A percentile compares a stretch with the other conserved stretches of the same genome.
phyloP scores from a whole-genome alignment of 768 basidiomycete species.

The Porpolomopsis calyptriformis region DNA sequence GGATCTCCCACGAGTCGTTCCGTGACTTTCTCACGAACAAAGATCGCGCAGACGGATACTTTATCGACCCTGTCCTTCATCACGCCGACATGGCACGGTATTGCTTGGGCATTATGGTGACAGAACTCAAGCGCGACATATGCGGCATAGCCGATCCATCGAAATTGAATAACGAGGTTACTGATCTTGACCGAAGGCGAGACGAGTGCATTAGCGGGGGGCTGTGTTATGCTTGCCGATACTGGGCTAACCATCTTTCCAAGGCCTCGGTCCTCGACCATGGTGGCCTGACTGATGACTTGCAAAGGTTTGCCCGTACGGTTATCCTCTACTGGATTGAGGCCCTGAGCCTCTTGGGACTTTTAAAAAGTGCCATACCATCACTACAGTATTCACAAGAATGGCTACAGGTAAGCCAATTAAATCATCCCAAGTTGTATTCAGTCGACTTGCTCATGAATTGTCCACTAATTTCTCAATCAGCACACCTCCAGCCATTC shows the following conservation, averaged over 20 bases:
- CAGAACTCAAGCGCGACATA: slow-evolving; percentile 6
- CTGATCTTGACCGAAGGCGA: too few species aligned
- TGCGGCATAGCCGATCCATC: slow-evolving; percentile 1
- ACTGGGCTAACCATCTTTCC: slow-evolving; percentile 10
- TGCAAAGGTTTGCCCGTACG: not conserved
- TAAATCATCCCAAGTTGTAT: too few species aligned
- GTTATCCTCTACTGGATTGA: slow-evolving; percentile 5
- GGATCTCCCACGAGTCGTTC: slow-evolving; percentile 24
- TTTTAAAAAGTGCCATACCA: not conserved
- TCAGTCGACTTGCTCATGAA: too few species aligned
- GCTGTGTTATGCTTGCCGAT: slow-evolving; percentile 11
- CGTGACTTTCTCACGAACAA: slow-evolving; percentile 22
- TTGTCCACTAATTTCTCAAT: too few species aligned
- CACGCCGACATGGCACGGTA: slow-evolving; percentile 5
- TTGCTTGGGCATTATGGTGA: slow-evolving; percentile 8
- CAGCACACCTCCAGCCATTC: not conserved
- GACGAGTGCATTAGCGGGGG: slow-evolving; percentile 2
- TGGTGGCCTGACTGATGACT: not conserved
- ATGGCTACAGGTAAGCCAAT: not conserved
- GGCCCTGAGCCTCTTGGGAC: slow-evolving; percentile 1
- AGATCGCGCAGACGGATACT: not conserved
- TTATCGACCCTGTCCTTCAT: slow-evolving; percentile 4
- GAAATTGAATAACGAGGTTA: not conserved
- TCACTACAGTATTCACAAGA: not conserved
- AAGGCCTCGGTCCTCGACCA: not conserved